Base-by-base conservation (phyloP, 495 filamentous ascomycete species). In the Penicillium flavigenum region DNA sequence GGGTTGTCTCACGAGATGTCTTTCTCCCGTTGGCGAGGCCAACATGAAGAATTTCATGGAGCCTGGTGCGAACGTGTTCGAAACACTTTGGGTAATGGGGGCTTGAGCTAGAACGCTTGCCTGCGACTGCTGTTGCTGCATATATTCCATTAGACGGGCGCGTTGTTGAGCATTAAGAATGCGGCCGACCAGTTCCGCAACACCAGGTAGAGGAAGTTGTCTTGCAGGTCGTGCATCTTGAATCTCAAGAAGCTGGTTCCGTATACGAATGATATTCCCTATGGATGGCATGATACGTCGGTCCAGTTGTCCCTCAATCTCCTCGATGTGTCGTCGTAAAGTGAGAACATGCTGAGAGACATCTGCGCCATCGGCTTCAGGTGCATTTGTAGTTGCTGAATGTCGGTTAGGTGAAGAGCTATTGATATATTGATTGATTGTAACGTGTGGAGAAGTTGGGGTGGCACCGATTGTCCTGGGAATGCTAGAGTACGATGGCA, bases 281-380 rank as follows among this genome's bases (percentile, higher is more conserved):
- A 66, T 64, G 32, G 61, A 61, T 38, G 69, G 69, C 29, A 61
- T 62, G 52, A 63, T 68, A 54, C 54, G 74, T 49, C 70, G 65
- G 16, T 71, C 69, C 10, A 76, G 63, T 59, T 77, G 78, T 38
- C 72, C 66, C 59, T 81, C 78, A 12, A 64, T 60, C 10, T 73
- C 49, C 12, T 65, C 59, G 29, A 75, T 69, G 36, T 75, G 71
- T 19, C 71, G 59, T n/a, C 59, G 60, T 12, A 76, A 2, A 8
- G 6, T 14, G 19, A 6, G 14, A 10, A 54, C 3, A 6, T 7
- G 22, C 7, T 5, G 44, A 8, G 9, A 2, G 19, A 16, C 10
- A 3, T 46, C 32, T 12, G 14, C 1, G 16, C 14, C 32, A 14
- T 34, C 38, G 17, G 38, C n/a, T 19, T 32, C 51, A 3, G 38